Percentiles rank a stretch among this genome's conserved stretches.
Conservation (phyloP, 1,284 basidiomycete species). For the Singerocomus inundabilis region DNA sequence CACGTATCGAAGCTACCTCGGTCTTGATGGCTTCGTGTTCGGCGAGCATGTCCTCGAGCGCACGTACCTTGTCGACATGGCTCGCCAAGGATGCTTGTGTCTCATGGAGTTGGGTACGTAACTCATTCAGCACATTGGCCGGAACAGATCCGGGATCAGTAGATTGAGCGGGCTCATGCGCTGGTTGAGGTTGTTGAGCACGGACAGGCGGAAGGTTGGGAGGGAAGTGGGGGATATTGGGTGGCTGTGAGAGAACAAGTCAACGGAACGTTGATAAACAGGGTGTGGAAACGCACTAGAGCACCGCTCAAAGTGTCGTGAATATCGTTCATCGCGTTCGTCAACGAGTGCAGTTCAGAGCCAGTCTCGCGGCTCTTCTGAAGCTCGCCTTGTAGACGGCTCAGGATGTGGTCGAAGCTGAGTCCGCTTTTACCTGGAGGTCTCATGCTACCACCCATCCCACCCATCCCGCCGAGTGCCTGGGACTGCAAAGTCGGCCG, state of each 20-base stretch:
- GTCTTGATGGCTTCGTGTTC: slow-evolving; percentile 87
- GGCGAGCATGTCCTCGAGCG: slow-evolving; percentile 78
- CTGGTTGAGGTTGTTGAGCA: slow-evolving; percentile 49
- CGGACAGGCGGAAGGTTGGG: slow-evolving; percentile 64
- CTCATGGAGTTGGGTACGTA: slow-evolving; percentile 84
- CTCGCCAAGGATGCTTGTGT: slow-evolving; percentile 79
- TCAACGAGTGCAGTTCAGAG: slow-evolving; percentile 81
- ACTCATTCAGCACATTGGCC: slow-evolving; percentile 35
- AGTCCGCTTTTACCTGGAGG: slow-evolving; percentile 75
- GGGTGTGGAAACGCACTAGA: slow-evolving; percentile 54
- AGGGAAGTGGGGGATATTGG: slow-evolving; percentile 59
- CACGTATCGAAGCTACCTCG: slow-evolving; percentile 73
- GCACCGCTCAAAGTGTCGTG: slow-evolving; percentile 90
- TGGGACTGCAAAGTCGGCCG: slow-evolving; percentile 56
- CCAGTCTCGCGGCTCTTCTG: slow-evolving; percentile 94
- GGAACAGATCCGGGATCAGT: slow-evolving; percentile 26
- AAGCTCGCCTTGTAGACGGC: slow-evolving; percentile 81
- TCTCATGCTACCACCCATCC: slow-evolving; percentile 68
- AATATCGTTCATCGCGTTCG: slow-evolving; percentile 85
- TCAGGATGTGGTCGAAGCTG: slow-evolving; percentile 81
- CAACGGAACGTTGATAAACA: slow-evolving; percentile 1
- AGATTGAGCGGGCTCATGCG: slow-evolving; percentile 25
- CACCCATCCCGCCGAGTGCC: slow-evolving; percentile 67
- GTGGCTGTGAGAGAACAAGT: slow-evolving; percentile 42
- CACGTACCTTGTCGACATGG: slow-evolving; percentile 85